phyloP scores from a whole-genome alignment of 495 filamentous ascomycete genomes.

The Ascobolus immersus region DNA sequence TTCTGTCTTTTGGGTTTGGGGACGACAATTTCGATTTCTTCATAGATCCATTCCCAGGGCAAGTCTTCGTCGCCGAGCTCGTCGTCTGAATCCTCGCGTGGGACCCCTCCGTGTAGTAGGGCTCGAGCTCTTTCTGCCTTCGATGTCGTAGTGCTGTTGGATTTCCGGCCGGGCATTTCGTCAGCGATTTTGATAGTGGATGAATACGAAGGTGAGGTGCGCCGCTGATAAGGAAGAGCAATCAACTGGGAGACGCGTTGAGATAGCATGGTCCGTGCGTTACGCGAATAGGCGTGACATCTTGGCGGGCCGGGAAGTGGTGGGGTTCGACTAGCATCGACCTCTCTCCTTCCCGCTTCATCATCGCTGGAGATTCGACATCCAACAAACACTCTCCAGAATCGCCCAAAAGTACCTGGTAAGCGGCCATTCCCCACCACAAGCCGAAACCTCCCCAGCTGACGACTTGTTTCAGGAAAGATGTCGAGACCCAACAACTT shows the following conservation, averaged over 20 bases:
- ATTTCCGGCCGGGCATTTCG: conserved; percentile 16
- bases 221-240: background rate
- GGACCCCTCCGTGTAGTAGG: conserved; percentile 39
- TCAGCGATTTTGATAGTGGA: background rate
- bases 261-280: background rate
- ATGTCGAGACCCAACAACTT: too few species aligned
- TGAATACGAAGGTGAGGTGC: background rate
- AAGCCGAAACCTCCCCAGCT: background rate
- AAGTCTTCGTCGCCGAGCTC: conserved; percentile 62
- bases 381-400: background rate
- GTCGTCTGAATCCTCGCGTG: conserved; percentile 72
- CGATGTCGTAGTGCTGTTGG: background rate
- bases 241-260: background rate
- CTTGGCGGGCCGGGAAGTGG: background rate
- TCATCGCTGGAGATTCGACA: background rate
- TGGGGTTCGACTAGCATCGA: background rate
- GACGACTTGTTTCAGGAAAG: background rate
- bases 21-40: conserved; percentile 11
- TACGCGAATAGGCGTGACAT: background rate
- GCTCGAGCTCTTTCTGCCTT: conserved; percentile 26
- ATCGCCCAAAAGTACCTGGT: background rate
- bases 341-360: background rate
- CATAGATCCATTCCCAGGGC: conserved; percentile 88
- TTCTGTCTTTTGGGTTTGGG: conserved; percentile 15
- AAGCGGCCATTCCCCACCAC: background rate